A percentile compares a stretch with the other conserved stretches of the same genome.
phyloP scores from a whole-genome alignment of 2,329 filamentous ascomycete species.

The Tolypocladium paradoxum region DNA sequence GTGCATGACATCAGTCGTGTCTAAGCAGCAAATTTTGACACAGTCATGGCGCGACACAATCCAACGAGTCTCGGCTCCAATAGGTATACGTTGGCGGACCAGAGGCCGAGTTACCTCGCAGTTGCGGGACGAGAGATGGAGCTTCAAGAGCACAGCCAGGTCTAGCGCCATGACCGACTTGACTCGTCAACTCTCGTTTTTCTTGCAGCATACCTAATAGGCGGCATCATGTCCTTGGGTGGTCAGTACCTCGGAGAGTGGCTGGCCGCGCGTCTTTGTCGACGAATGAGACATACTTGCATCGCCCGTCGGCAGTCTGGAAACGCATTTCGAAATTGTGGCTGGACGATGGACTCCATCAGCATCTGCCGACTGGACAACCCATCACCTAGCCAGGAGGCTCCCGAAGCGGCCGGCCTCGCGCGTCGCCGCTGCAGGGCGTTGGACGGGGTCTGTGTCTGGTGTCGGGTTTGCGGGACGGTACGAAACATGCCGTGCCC shows the following conservation, averaged over 20 bases:
- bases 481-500: too few relatives aligned
- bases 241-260: not conserved
- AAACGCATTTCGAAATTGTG: not conserved
- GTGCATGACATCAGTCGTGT: too few relatives aligned
- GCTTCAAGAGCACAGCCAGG: not conserved
- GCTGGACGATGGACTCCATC: too few relatives aligned
- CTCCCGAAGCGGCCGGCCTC: not conserved
- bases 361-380: too few relatives aligned
- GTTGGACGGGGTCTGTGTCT: too few relatives aligned
- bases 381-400: too few relatives aligned
- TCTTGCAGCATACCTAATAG: not conserved
- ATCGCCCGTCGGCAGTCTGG: not conserved
- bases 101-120: not conserved
- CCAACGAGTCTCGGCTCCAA: not conserved
- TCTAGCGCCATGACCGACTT: not conserved
- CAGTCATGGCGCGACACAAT: not conserved
- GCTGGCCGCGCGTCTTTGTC: not conserved
- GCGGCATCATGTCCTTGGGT: not conserved
- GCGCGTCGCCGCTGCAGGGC: too few relatives aligned
- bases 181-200: not conserved
- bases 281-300: not conserved
- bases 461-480: too few relatives aligned
- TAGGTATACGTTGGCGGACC: not conserved
- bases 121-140: not conserved
- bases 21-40: too few relatives aligned